These are phyloP conservation scores for Ceratocystis destructans DNA, from an alignment of 2,329 filamentous ascomycete species.

Conservation along the genomic window DNA sequence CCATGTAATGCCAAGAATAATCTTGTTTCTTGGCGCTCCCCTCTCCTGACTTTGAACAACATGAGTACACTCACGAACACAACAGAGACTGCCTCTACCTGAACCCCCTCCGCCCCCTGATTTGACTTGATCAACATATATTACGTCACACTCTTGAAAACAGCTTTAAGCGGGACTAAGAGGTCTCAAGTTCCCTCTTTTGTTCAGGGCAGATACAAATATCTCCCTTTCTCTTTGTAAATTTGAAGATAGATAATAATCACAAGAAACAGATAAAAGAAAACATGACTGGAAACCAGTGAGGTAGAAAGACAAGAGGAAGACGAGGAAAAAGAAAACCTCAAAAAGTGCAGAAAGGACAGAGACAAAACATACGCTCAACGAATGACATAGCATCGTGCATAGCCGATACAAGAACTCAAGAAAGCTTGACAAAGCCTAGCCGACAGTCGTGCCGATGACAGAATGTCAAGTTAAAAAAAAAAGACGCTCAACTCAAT, in stretches of 20 bases:
- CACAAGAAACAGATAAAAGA: slow-evolving; percentile 5
- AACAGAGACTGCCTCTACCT: neutral
- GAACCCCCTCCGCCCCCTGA: neutral
- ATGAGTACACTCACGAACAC: too few relatives aligned
- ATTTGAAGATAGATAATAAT: slow-evolving; percentile 15
- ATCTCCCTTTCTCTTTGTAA: slow-evolving; percentile 14
- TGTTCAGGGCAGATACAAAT: slow-evolving; percentile 14
- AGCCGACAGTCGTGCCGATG: neutral
- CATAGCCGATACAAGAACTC: slow-evolving; percentile 6
- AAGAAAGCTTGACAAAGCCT: neutral
- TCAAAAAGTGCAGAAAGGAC: too few relatives aligned
- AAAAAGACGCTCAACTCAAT: neutral
- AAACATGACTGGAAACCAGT: neutral
- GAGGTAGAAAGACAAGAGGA: neutral
- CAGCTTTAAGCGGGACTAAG: neutral
- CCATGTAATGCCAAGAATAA: too few relatives aligned
- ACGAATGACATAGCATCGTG: neutral
- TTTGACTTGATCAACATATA: neutral
- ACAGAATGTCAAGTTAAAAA: neutral
- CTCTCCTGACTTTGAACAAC: too few relatives aligned
- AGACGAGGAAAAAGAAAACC: neutral
- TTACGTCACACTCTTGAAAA: neutral
- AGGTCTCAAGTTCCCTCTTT: neutral
- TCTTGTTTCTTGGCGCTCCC: too few relatives aligned
- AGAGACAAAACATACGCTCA: neutral